Conservation (phyloP, 129 eudicot species). For the Arctium lappa region DNA sequence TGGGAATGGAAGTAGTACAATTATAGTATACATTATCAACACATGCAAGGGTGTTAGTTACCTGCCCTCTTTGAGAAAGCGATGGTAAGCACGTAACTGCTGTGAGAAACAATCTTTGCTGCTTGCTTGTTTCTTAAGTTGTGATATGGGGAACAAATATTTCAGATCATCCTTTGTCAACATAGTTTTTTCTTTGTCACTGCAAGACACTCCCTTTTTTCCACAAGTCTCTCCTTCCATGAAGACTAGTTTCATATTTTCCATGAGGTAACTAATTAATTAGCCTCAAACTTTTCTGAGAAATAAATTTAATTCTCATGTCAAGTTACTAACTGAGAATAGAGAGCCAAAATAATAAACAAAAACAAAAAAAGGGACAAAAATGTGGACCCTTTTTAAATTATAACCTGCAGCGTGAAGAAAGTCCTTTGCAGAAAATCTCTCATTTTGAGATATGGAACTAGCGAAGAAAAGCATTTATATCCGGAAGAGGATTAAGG, state of each 20-base stretch:
- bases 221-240: slow-evolving; percentile 35
- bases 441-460: slow-evolving; percentile 32
- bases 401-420: slow-evolving; percentile 53
- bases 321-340: slow-evolving; percentile 2
- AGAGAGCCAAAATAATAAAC: slow-evolving; percentile 1
- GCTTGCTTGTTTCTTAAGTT: slow-evolving; percentile 24
- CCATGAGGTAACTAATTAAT: slow-evolving; percentile 28
- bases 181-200: slow-evolving; percentile 32
- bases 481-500: slow-evolving; percentile 40
- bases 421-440: slow-evolving; percentile 33
- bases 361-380: background rate
- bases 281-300: slow-evolving; percentile 47
- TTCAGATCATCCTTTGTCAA: slow-evolving; percentile 32
- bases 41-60: slow-evolving; percentile 28
- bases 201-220: slow-evolving; percentile 27
- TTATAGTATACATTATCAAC: background rate
- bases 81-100: slow-evolving; percentile 63
- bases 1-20: background rate
- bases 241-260: slow-evolving; percentile 30
- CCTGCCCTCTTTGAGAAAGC: slow-evolving; percentile 80
- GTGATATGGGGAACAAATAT: slow-evolving; percentile 22
- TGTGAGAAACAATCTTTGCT: slow-evolving; percentile 34
- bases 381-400: slow-evolving; percentile 2
- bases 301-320: slow-evolving; percentile 8
- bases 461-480: slow-evolving; percentile 28